Evolutionary conservation across 1,284 basidiomycete species (phyloP).

Genomic region (Microbotryum saponariae): DNA sequence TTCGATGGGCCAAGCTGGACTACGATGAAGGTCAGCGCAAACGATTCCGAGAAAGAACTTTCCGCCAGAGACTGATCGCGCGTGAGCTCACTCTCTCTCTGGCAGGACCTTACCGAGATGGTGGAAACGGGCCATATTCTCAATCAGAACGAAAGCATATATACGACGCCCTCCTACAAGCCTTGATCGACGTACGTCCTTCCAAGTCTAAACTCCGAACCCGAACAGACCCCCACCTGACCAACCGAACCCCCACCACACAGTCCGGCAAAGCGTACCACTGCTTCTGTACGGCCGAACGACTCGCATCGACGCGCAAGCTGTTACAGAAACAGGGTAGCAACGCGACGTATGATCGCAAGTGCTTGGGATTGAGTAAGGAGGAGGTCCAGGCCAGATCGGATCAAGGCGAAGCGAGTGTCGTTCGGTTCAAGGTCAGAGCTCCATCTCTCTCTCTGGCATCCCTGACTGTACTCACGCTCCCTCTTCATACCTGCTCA

Average conservation of each 20-base stretch:
- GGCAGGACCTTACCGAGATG: constrained; percentile 67
- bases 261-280: constrained; percentile 73
- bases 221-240: neutral
- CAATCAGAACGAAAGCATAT: constrained; percentile 83
- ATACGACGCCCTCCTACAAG: constrained; percentile 65
- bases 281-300: constrained; percentile 78
- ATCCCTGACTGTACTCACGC: constrained; percentile 32
- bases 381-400: constrained; percentile 72
- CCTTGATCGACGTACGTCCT: constrained; percentile 60
- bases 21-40: constrained; percentile 70
- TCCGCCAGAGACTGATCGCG: neutral
- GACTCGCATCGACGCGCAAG: constrained; percentile 59
- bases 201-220: neutral
- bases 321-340: constrained; percentile 61
- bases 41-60: too few species aligned
- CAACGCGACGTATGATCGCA: constrained; percentile 71
- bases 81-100: too few species aligned
- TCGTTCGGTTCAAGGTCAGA: constrained; percentile 78
- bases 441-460: neutral
- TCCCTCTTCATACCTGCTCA: constrained; percentile 20
- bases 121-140: constrained; percentile 68
- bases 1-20: constrained; percentile 87
- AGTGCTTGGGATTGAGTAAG: constrained; percentile 72
- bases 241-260: neutral
- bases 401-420: constrained; percentile 63